phyloP scores from a whole-genome alignment of 495 filamentous ascomycete species.

The Penicillium cosmopolitanum region DNA sequence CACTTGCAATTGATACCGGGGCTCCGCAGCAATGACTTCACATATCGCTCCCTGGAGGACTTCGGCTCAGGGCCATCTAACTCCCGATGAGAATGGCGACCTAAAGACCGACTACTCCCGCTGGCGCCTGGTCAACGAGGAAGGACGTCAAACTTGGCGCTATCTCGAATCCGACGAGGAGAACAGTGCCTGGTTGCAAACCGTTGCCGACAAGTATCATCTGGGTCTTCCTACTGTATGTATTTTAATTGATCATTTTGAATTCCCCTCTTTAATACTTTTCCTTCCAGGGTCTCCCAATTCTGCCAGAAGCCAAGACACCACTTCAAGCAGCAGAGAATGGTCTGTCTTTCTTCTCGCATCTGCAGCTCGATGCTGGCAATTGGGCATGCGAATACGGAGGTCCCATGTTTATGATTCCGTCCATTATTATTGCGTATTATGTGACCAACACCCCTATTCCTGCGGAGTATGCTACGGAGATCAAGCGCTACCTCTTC shows the following conservation, averaged over 20 bases:
- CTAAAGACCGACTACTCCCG: conserved; percentile 71
- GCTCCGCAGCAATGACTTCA: conserved; percentile 24
- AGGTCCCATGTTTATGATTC: conserved; percentile 84
- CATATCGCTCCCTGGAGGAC: conserved; percentile 49
- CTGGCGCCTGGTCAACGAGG: conserved; percentile 84
- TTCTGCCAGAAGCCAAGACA: conserved; percentile 68
- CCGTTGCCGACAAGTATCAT: conserved; percentile 79
- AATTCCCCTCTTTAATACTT: conserved; percentile 14
- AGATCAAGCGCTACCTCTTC: conserved; percentile 94
- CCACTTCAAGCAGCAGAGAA: conserved; percentile 80
- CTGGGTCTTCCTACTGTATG: conserved; percentile 71
- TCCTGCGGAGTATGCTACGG: conserved; percentile 75
- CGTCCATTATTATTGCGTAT: conserved; percentile 83
- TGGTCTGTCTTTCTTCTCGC: conserved; percentile 85
- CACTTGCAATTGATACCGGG: conserved; percentile 7
- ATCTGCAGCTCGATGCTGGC: conserved; percentile 83
- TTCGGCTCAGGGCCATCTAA: conserved; percentile 43
- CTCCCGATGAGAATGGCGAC: conserved; percentile 44
- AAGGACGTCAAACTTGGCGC: conserved; percentile 88
- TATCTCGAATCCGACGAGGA: conserved; percentile 84
- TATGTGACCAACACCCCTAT: conserved; percentile 91
- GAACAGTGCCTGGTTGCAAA: conserved; percentile 79
- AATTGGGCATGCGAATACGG: conserved; percentile 99
- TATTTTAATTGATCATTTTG: background rate
- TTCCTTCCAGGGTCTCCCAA: conserved; percentile 64